Conservation (phyloP, 148 eudicot species). For the Chenopodium formosanum region DNA sequence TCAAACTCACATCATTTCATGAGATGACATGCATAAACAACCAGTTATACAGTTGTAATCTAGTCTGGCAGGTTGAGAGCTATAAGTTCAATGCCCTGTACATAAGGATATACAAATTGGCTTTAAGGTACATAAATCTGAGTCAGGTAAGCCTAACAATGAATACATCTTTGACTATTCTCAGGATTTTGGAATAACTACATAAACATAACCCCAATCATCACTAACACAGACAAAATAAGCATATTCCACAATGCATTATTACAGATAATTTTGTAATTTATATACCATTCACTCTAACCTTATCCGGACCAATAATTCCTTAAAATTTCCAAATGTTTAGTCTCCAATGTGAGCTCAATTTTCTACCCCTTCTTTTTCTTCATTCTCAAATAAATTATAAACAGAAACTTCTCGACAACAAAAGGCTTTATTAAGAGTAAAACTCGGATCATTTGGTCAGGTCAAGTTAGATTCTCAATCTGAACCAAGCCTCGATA, state of each 20-base stretch:
- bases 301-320: background rate
- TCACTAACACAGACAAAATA: background rate
- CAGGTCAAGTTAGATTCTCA: background rate
- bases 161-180: background rate
- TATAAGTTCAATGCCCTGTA: background rate
- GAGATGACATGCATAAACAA: background rate
- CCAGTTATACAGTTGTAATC: background rate
- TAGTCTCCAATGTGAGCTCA: background rate
- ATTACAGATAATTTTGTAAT: background rate
- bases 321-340: background rate
- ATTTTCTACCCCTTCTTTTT: background rate
- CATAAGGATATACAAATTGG: background rate
- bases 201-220: background rate
- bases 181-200: background rate
- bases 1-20: background rate
- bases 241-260: background rate
- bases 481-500: background rate
- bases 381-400: background rate
- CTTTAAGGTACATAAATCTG: background rate
- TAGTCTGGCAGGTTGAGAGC: background rate
- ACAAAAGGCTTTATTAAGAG: background rate
- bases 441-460: background rate
- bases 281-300: background rate
- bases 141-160: background rate
- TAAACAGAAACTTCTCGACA: background rate